Percentiles rank a stretch among this genome's conserved stretches.
phyloP scores from a whole-genome alignment of 2,329 filamentous ascomycete genomes.

The Periconia sp. region DNA sequence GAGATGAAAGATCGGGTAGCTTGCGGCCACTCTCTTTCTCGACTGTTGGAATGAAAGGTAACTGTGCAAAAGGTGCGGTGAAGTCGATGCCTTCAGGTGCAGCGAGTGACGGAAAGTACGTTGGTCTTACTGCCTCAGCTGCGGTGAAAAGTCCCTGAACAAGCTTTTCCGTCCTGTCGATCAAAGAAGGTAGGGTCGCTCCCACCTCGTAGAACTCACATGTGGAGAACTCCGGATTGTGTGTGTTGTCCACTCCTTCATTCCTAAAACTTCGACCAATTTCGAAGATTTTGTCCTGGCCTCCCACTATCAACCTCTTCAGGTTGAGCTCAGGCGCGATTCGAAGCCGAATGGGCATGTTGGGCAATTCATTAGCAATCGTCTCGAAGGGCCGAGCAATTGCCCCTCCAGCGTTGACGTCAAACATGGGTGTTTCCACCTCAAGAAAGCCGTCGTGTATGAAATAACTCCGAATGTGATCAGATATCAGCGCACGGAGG shows the following conservation, averaged over 20 bases:
- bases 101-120: constrained; percentile 33
- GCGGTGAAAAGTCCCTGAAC: constrained; percentile 52
- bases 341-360: constrained; percentile 75
- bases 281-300: constrained; percentile 88
- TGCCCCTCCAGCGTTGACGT: constrained; percentile 83
- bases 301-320: constrained; percentile 88
- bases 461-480: constrained; percentile 76
- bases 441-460: constrained; percentile 77
- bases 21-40: constrained; percentile 69
- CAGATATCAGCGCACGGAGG: constrained; percentile 76
- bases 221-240: constrained; percentile 97
- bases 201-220: constrained; percentile 97
- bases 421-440: constrained; percentile 89
- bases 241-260: constrained; percentile 74
- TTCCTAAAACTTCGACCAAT: constrained; percentile 93
- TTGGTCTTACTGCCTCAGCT: constrained; percentile 54
- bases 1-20: constrained; percentile 62
- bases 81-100: constrained; percentile 63
- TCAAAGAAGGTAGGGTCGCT: constrained; percentile 75
- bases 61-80: constrained; percentile 61
- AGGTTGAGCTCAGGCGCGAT: constrained; percentile 96
- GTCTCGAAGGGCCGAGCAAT: constrained; percentile 87
- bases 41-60: constrained; percentile 84
- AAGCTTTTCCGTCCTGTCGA: constrained; percentile 75
- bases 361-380: constrained; percentile 74